Conservation (phyloP, 2,329 filamentous ascomycete genomes). For the Xylaria sp. region DNA sequence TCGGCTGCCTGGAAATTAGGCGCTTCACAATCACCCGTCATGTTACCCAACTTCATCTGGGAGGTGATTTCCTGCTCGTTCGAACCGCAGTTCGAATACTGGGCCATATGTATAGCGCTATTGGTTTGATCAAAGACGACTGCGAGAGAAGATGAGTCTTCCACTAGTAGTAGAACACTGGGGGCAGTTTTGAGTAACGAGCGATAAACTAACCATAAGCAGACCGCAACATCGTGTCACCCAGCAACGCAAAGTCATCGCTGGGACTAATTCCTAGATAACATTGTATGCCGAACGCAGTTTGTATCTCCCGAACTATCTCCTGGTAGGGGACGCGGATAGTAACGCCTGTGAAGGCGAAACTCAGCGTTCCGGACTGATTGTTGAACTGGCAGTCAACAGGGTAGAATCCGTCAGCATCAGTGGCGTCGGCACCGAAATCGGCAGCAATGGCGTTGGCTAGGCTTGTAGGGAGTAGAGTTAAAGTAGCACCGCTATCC, state of each 20-base stretch:
- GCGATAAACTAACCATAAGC: slow-evolving; percentile 57
- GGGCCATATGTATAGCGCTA: slow-evolving; percentile 61
- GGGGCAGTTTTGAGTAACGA: neutral
- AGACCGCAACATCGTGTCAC: slow-evolving; percentile 67
- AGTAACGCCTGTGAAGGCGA: slow-evolving; percentile 60
- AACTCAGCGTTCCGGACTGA: slow-evolving; percentile 59
- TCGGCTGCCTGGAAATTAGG: slow-evolving; percentile 34
- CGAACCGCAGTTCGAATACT: slow-evolving; percentile 63
- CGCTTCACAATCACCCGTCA: slow-evolving; percentile 45
- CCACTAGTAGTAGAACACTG: neutral
- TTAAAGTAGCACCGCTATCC: slow-evolving; percentile 77
- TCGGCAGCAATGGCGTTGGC: slow-evolving; percentile 61
- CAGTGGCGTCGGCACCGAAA: slow-evolving; percentile 57
- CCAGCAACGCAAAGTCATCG: slow-evolving; percentile 63
- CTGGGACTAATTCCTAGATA: slow-evolving; percentile 63
- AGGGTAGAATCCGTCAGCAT: slow-evolving; percentile 57
- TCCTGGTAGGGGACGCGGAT: slow-evolving; percentile 63
- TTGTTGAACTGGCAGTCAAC: slow-evolving; percentile 58
- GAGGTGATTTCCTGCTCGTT: slow-evolving; percentile 55
- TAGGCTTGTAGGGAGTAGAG: slow-evolving; percentile 70
- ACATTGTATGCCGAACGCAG: slow-evolving; percentile 51
- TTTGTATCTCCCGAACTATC: slow-evolving; percentile 55
- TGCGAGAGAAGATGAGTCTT: slow-evolving; percentile 38
- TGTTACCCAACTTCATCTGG: slow-evolving; percentile 44
- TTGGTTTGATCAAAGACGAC: slow-evolving; percentile 64